Evolutionary conservation across 2,329 filamentous ascomycete species (phyloP), one percentile per base, ranked within the genome.

Genomic region (Gaeumannomyces sp.): DNA sequence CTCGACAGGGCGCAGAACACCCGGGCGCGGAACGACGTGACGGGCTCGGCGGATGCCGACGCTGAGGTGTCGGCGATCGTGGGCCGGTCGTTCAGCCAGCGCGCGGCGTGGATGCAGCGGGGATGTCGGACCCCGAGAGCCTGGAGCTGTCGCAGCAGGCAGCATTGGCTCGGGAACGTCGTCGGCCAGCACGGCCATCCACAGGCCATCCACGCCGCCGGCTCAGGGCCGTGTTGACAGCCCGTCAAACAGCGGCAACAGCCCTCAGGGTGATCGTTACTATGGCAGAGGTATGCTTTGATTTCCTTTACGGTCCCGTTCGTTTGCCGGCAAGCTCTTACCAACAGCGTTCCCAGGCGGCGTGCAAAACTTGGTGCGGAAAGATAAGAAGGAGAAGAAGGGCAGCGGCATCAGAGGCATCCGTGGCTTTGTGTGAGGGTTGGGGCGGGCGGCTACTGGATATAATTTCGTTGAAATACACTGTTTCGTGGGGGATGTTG

Each of bases 321-420:
- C 25, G 8, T 63, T 22, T 57, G 6, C 14, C 16, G 14, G 6
- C 2, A 14, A n/a, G 5, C 45, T 58, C 7, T 58, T 6, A 79
- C 81, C 68, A 73, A 79, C 22, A 78, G 75, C 25, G 14, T 60
- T 62, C 60, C 27, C 69, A 80, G 82, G 81, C 25, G 80, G 81
- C 28, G 75, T 81, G 11, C 81, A 82, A 68, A 83, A 80, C 69
- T 72, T 77, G 35, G 72, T 78, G 1, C 78, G 79, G 4, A 81
- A 83, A 68, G 81, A 85, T 2, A 78, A 76, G 69, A 84, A 83
- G 66, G 80, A 78, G 22, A 80, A 78, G 70, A 80, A 78, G 70
- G 69, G 72, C 0, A 65, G 70, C 13, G 76, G 74, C 11, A 72
- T 78, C 31, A 73, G 76, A 28, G 75, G 75, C 19, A 79, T 80